A percentile compares a stretch with the other conserved stretches of the same genome.
phyloP scores from a whole-genome alignment of 2,329 filamentous ascomycete species.

The Calonectria pseudoturangicola region DNA sequence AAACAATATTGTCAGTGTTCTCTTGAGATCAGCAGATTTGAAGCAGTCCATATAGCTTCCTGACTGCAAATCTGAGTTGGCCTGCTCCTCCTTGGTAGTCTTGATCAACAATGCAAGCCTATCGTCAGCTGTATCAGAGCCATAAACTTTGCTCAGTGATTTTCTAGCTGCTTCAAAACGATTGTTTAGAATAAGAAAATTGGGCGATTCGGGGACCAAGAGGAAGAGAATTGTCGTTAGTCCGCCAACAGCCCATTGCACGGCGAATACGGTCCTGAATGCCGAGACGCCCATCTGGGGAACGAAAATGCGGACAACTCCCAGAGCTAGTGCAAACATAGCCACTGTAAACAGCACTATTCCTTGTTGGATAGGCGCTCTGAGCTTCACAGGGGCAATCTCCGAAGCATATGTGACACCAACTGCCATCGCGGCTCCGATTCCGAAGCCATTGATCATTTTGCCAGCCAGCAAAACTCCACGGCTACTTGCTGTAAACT shows the following conservation, averaged over 20 bases:
- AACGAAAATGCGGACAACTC: slow-evolving; percentile 30
- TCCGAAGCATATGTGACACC: slow-evolving; percentile 39
- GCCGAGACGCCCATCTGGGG: slow-evolving; percentile 23
- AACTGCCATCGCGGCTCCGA: slow-evolving; percentile 33
- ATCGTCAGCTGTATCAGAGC: slow-evolving; percentile 12
- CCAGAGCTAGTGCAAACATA: slow-evolving; percentile 35
- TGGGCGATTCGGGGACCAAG: slow-evolving; percentile 33
- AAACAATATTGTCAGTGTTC: slow-evolving; percentile 34
- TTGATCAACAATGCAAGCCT: slow-evolving; percentile 32
- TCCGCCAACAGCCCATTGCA: slow-evolving; percentile 35
- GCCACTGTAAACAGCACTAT: slow-evolving; percentile 33
- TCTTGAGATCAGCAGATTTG: slow-evolving; percentile 27
- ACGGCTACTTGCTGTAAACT: slow-evolving; percentile 20
- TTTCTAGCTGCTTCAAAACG: slow-evolving; percentile 29
- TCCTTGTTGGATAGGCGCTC: slow-evolving; percentile 34
- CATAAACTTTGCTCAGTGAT: slow-evolving; percentile 26
- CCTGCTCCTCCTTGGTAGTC: slow-evolving; percentile 31
- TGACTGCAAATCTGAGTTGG: slow-evolving; percentile 11
- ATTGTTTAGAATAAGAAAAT: slow-evolving; percentile 30
- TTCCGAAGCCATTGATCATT: slow-evolving; percentile 38
- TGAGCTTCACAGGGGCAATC: slow-evolving; percentile 32
- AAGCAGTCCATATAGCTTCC: slow-evolving; percentile 40
- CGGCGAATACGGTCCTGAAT: slow-evolving; percentile 31
- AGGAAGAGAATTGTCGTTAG: slow-evolving; percentile 29
- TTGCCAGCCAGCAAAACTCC: slow-evolving; percentile 35